Conservation (phyloP, 106 monocot species). For the Vanilla planifolia region DNA sequence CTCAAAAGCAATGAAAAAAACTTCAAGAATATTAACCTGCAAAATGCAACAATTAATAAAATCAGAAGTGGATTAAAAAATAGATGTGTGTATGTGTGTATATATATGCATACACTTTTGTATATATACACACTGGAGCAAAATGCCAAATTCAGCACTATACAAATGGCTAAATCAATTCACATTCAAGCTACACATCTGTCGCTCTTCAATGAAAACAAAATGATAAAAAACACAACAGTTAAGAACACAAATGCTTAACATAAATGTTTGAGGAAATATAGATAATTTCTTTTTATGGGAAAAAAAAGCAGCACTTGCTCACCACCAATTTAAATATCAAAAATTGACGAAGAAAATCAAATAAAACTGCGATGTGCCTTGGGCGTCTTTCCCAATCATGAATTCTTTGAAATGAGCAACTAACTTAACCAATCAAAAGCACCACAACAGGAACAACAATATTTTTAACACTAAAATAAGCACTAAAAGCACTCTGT, state of each 20-base stretch:
- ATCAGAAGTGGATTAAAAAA: too few relatives aligned
- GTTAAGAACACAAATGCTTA: too few relatives aligned
- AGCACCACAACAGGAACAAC: neutral
- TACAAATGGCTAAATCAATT: too few relatives aligned
- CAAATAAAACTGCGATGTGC: neutral
- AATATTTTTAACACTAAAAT: neutral
- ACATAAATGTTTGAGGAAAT: neutral
- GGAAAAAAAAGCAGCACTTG: neutral
- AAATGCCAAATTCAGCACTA: too few relatives aligned
- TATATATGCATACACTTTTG: too few relatives aligned
- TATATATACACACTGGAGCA: too few relatives aligned
- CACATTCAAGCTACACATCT: too few relatives aligned
- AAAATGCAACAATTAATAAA: constrained; percentile 17
- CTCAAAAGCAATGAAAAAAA: constrained; percentile 84
- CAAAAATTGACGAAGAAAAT: neutral
- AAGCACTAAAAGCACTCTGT: too few relatives aligned
- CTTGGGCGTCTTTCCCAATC: neutral
- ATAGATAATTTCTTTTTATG: neutral
- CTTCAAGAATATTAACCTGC: constrained; percentile 89
- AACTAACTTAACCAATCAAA: neutral
- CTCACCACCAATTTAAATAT: neutral
- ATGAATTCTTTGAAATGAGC: neutral
- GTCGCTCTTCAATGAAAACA: too few relatives aligned
- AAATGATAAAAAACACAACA: too few relatives aligned
- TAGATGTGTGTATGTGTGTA: too few relatives aligned